phyloP scores from a whole-genome alignment of 371 early-diverging fungal genomes.

The Syncephalastrum racemosum region DNA sequence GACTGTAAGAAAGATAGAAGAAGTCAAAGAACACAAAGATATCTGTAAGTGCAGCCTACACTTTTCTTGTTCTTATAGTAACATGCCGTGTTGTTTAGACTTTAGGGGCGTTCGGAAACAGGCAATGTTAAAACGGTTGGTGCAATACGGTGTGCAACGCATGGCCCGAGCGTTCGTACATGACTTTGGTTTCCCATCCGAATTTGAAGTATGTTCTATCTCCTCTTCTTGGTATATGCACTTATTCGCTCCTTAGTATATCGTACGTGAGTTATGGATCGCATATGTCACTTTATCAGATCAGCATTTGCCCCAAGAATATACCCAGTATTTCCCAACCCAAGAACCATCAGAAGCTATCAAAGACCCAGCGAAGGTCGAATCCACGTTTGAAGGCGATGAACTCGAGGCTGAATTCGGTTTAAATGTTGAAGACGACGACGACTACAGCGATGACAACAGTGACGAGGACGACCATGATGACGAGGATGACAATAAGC shows the following conservation, averaged over 20 bases:
- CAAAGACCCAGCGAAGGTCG: not conserved
- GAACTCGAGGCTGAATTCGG: conserved; percentile 4
- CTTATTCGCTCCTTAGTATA: conserved; percentile 8
- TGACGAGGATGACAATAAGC: not conserved
- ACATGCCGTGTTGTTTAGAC: too few species aligned
- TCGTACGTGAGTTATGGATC: conserved; percentile 38
- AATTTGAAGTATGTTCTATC: conserved; percentile 25
- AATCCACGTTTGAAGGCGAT: conserved; percentile 3
- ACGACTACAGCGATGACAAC: not conserved
- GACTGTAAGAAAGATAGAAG: too few species aligned
- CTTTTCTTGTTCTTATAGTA: too few species aligned
- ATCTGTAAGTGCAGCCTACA: too few species aligned
- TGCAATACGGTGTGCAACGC: conserved; percentile 23
- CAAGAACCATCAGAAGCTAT: not conserved
- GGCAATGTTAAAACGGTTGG: too few species aligned
- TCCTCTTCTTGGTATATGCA: not conserved
- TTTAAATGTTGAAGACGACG: conserved; percentile 2
- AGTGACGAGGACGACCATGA: not conserved
- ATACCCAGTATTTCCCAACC: not conserved
- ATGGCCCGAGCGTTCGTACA: conserved; percentile 24
- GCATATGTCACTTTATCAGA: conserved; percentile 20
- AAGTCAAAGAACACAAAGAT: too few species aligned
- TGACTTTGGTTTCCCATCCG: conserved; percentile 28
- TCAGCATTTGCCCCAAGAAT: conserved; percentile 14
- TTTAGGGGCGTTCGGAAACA: too few species aligned